Base-by-base conservation (phyloP, 345 rosid genomes). In the Linum lewisii region DNA sequence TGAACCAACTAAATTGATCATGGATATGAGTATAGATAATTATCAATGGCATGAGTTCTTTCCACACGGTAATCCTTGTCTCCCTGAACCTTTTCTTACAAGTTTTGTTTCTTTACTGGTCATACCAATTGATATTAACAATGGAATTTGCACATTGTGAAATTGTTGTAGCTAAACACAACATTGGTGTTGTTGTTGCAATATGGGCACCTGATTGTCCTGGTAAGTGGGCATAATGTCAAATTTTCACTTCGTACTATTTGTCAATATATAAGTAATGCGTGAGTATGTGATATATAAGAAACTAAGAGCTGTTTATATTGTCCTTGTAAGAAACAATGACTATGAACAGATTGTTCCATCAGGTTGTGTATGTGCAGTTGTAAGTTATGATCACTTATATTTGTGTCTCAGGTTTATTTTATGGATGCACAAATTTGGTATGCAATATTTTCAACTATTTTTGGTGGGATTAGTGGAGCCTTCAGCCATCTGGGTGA, bases 401-500 rank as follows among this genome's bases (percentile, higher is more conserved):
- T 19, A 5, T 51, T 57, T 2, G 20, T 57, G 21, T 67, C n/a
- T 50, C 67, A 93, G 97, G 99, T 93, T 66, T 93, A 93, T 74
- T 93, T 87, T 61, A 80, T 84, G 95, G 99, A 93, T 77, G 69
- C 82, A 19, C 99, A 93, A 84, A 89, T 93, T 75, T 93, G 99
- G 99, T 93, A 93, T 73, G 80, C 96, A 75, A 93, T 93, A 76
- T 93, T 79, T 71, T 87, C 92, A 45, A 93, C 97, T 60, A 82
- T 93, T 37, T 84, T 85, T 80, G 99, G 99, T 56, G 97, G 99
- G 62, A 87, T 93, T 63, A 77, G 67, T 76, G 99, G 99, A 75
- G 97, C 97, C 62, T 81, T 89, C 76, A 87, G 90, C 64, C 99
- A 93, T 81, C 77, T 89, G 81, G 99, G 99, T 18, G 96, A 93